Base-by-base conservation (phyloP, 495 filamentous ascomycete species). In the Tuber indicum region DNA sequence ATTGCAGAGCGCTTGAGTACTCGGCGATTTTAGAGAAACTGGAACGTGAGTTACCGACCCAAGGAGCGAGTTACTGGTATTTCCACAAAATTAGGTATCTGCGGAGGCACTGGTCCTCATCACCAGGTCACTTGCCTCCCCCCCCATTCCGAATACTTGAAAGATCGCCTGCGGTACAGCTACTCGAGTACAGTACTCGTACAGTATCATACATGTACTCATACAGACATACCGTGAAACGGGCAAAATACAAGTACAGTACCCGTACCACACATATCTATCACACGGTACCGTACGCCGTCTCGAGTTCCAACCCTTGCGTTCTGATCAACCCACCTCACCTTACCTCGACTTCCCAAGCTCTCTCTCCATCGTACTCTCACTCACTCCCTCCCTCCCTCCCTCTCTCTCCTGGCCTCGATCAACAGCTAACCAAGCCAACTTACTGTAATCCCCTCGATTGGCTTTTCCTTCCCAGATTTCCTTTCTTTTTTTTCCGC, bases 391-490 rank as follows among this genome's bases (percentile, higher is more conserved):
- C 3, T 39, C 39, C 39, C 39, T 41, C 39, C 39, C 39, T 41
- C 39, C 39, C 4, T 6, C 10, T 66, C 26, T 17, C 26, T 32
- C 26, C 58, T 32, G 3, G 12, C 16, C 10, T 32, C 26, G 58
- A 66, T 66, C 58, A 32, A 32, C 58, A 32, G 1, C 58, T n/a
- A 66, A 66, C 58, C 58, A 66, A 66, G 58, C 58, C 58, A 66
- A 66, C 52, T 26, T 32, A n/a, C n/a, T n/a, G n/a, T n/a, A 62
- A 62, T 62, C 52, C 52, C 52, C 52, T 62, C 52, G n/a, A 62
- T 62, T 62, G 26, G 58, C 58, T 66, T 66, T 66, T 14, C 58
- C 58, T 58, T 58, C 58, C 58, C n/a, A 66, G 9, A 32, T 32
- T 32, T 49, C 12, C 5, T 32, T 66, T 62, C 14, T 62, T 52